These are phyloP conservation scores for Diplosphaera chodatii DNA, from an alignment of 139 green algal genomes.

Conservation along the genomic window DNA sequence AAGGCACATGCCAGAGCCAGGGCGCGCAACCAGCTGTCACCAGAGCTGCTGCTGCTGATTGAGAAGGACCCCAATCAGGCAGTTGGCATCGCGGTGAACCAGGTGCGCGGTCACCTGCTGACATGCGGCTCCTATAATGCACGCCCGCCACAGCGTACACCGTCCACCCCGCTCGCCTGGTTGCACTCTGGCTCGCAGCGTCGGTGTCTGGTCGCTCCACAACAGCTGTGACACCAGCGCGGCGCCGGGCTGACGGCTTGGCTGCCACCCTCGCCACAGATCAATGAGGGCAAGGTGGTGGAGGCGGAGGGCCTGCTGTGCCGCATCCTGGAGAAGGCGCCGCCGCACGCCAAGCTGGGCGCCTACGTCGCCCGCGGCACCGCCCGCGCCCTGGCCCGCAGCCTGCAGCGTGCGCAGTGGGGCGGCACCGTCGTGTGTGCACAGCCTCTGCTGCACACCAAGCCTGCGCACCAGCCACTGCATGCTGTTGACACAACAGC, in stretches of 20 bases:
- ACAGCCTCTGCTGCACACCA: too few species aligned
- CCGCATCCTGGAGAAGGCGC: constrained; percentile 36
- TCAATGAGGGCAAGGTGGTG: constrained; percentile 63
- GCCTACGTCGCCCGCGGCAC: constrained; percentile 69
- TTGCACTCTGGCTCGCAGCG: too few species aligned
- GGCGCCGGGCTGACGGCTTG: too few species aligned
- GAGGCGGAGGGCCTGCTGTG: constrained; percentile 63
- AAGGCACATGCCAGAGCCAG: neutral
- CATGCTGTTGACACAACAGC: too few species aligned
- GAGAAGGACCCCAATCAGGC: neutral
- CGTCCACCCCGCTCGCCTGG: too few species aligned
- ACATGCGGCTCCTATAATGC: too few species aligned
- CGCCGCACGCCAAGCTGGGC: constrained; percentile 21
- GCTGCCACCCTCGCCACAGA: constrained; percentile 30
- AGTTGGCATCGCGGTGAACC: constrained; percentile 10
- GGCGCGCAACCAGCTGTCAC: neutral
- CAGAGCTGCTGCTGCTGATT: neutral
- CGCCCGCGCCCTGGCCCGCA: constrained; percentile 52
- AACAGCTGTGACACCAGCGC: too few species aligned
- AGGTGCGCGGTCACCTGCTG: constrained; percentile 4
- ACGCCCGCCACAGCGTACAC: neutral
- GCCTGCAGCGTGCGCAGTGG: constrained; percentile 52
- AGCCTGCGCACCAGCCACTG: too few species aligned
- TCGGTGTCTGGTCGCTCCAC: neutral
- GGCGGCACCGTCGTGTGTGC: too few species aligned